Evolutionary conservation across 495 filamentous ascomycete species (phyloP).

Genomic region (Penicillium paradoxum): DNA sequence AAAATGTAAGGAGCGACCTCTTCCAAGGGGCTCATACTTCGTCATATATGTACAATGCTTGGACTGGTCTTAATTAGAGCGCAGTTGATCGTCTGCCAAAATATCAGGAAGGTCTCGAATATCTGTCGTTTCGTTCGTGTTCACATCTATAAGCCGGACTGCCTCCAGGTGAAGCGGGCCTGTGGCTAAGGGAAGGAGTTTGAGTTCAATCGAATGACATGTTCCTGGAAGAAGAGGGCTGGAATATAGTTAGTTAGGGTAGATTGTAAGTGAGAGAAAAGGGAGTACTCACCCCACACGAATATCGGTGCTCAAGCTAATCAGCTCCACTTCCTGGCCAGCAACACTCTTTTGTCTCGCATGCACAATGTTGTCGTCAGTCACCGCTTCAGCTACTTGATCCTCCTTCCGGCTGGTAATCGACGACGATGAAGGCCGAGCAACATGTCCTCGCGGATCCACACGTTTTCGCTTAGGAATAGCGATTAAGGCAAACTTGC

Average conservation of each 20-base stretch:
- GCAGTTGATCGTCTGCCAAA: slow-evolving; percentile 45
- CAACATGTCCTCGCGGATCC: slow-evolving; percentile 56
- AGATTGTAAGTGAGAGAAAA: background rate
- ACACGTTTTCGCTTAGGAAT: slow-evolving; percentile 71
- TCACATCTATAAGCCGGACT: slow-evolving; percentile 76
- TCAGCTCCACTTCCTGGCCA: slow-evolving; percentile 67
- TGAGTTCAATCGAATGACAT: slow-evolving; percentile 74
- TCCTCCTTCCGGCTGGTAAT: slow-evolving; percentile 38
- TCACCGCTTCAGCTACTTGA: slow-evolving; percentile 66
- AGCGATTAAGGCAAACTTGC: slow-evolving; percentile 75
- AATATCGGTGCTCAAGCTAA: slow-evolving; percentile 79
- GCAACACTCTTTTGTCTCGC: slow-evolving; percentile 71
- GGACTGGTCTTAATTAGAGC: background rate
- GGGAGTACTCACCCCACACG: slow-evolving; percentile 63
- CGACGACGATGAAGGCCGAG: slow-evolving; percentile 46
- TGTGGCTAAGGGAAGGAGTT: slow-evolving; percentile 69
- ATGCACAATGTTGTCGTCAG: slow-evolving; percentile 80
- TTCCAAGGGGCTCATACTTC: background rate
- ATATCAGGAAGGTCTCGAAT: slow-evolving; percentile 76
- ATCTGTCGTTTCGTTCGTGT: slow-evolving; percentile 75
- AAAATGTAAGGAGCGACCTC: background rate
- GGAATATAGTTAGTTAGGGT: slow-evolving; percentile 8
- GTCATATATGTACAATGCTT: slow-evolving; percentile 3
- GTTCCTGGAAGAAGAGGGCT: slow-evolving; percentile 69
- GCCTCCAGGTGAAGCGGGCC: slow-evolving; percentile 76